Evolutionary conservation across 768 basidiomycete species (phyloP).

Genomic region (Amanita muscaria): DNA sequence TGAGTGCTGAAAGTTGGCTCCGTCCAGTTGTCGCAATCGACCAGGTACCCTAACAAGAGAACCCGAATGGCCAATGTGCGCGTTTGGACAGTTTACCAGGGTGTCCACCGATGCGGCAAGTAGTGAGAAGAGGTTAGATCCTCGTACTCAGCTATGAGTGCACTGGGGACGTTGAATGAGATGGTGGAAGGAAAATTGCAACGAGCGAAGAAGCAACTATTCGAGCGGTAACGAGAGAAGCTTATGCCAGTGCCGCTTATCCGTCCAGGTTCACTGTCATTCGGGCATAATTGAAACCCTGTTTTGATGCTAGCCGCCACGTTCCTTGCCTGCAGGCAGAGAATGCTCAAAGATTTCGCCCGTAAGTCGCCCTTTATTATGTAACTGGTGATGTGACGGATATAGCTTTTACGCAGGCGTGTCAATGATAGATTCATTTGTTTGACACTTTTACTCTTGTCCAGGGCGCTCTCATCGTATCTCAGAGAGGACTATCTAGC

Average conservation of each 20-base stretch:
- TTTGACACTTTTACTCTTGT: background rate
- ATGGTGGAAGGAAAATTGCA: conserved; percentile 32
- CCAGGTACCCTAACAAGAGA: conserved; percentile 21
- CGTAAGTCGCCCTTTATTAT: conserved; percentile 34
- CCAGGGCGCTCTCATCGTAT: background rate
- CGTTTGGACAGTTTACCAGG: conserved; percentile 48
- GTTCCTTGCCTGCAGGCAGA: conserved; percentile 75
- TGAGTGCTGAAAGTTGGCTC: conserved; percentile 28
- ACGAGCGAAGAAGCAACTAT: conserved; percentile 40
- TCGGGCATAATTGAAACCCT: conserved; percentile 37
- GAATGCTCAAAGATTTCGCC: conserved; percentile 31
- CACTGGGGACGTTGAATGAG: conserved; percentile 25
- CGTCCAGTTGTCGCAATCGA: conserved; percentile 29
- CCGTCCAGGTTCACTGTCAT: conserved; percentile 34
- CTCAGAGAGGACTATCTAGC: too few species aligned
- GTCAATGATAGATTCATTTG: background rate
- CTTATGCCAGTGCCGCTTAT: conserved; percentile 47
- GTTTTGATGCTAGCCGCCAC: conserved; percentile 57
- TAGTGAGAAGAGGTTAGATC: conserved; percentile 23
- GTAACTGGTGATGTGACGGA: conserved; percentile 2
- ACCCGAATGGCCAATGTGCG: conserved; percentile 20
- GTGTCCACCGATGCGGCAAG: conserved; percentile 24
- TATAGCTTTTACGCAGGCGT: background rate
- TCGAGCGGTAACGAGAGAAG: conserved; percentile 35
- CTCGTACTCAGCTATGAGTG: conserved; percentile 25